Evolutionary conservation across 208 protist genomes (phyloP).

Genomic region (Endotrypanum monterogeii): DNA sequence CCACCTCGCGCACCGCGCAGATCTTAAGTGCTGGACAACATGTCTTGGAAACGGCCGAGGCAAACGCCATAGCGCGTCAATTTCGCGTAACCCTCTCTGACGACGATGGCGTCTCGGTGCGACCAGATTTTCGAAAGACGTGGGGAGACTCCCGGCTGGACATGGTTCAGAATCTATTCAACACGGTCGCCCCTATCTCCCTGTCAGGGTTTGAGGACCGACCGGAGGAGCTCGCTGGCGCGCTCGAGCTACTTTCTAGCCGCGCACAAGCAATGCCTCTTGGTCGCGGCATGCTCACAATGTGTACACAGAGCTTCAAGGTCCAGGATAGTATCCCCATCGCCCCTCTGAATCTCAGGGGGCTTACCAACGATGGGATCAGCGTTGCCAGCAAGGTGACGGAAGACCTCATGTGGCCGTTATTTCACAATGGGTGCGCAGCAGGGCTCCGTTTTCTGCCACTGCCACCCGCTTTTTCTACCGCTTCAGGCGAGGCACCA

Average conservation of each 20-base stretch:
- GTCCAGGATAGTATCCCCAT: slow-evolving; percentile 82
- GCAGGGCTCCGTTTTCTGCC: slow-evolving; percentile 82
- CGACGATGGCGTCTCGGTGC: slow-evolving; percentile 83
- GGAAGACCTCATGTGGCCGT: slow-evolving; percentile 71
- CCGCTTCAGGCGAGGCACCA: background rate
- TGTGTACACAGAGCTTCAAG: slow-evolving; percentile 82
- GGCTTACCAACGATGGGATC: slow-evolving; percentile 71
- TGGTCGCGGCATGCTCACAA: slow-evolving; percentile 83
- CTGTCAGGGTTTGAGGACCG: slow-evolving; percentile 56
- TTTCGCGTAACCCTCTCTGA: slow-evolving; percentile 53
- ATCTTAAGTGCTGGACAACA: slow-evolving; percentile 40
- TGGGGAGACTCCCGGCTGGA: slow-evolving; percentile 78
- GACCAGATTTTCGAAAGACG: slow-evolving; percentile 65
- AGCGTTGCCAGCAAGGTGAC: slow-evolving; percentile 55
- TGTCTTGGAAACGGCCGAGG: slow-evolving; percentile 63
- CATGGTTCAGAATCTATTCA: slow-evolving; percentile 71
- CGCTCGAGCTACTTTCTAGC: slow-evolving; percentile 49
- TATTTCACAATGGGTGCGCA: slow-evolving; percentile 87
- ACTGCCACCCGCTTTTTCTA: slow-evolving; percentile 27
- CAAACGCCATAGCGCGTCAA: slow-evolving; percentile 50
- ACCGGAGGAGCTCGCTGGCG: slow-evolving; percentile 47
- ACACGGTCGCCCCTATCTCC: slow-evolving; percentile 65
- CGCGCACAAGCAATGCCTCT: slow-evolving; percentile 60
- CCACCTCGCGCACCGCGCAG: slow-evolving; percentile 26
- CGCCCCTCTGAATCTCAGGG: slow-evolving; percentile 65